phyloP scores from a whole-genome alignment of 805 yeast species.

The Dipodascus albidus region DNA sequence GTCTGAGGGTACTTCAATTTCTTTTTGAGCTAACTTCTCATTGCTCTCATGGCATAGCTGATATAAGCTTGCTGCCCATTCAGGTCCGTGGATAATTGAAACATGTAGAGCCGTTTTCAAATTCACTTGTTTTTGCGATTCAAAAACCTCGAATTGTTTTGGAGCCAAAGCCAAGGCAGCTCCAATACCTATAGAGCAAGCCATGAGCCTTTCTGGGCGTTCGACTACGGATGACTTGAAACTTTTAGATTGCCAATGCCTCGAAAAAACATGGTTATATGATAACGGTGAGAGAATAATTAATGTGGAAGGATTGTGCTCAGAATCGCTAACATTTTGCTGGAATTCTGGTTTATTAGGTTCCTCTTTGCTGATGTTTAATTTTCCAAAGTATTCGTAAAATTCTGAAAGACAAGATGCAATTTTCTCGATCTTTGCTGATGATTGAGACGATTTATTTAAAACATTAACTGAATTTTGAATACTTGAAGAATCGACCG shows the following conservation, averaged over 20 bases:
- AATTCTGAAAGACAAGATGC: no score
- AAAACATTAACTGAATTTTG: no score
- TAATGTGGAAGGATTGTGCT: constrained; percentile 32
- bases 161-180: constrained; percentile 52
- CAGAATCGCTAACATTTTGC: background rate
- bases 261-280: constrained; percentile 58
- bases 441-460: no score
- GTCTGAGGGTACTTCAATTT: constrained; percentile 63
- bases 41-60: constrained; percentile 51
- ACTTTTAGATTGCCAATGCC: constrained; percentile 64
- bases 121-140: constrained; percentile 37
- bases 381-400: no score
- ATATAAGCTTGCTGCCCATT: constrained; percentile 53
- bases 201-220: constrained; percentile 68
- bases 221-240: constrained; percentile 64
- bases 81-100: constrained; percentile 54
- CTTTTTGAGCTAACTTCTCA: constrained; percentile 37
- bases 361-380: no score
- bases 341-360: background rate
- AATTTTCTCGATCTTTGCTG: no score
- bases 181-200: constrained; percentile 66
- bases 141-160: constrained; percentile 32
- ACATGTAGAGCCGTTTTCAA: constrained; percentile 47
- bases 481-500: no score
- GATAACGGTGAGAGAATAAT: constrained; percentile 60